phyloP scores from a whole-genome alignment of 2,329 filamentous ascomycete genomes.

The Orbilia quercus region DNA sequence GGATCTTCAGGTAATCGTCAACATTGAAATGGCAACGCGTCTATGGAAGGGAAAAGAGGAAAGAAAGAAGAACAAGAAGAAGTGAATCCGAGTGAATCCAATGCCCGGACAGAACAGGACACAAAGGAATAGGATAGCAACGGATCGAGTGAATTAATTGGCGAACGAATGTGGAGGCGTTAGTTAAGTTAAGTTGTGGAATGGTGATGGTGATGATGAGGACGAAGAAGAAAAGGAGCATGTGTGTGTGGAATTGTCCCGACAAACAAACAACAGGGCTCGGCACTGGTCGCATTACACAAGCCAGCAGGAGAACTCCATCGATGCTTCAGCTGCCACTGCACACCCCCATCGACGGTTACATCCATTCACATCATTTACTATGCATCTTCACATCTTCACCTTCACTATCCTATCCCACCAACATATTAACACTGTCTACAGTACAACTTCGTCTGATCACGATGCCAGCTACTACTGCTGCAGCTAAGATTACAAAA shows the following conservation, averaged over 20 bases:
- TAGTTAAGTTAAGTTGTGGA: conserved; percentile 6
- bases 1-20: conserved; percentile 53
- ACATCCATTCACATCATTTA: too few relatives aligned
- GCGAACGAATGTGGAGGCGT: conserved; percentile 12
- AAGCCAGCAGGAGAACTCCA: conserved; percentile 16
- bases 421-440: too few relatives aligned
- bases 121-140: conserved; percentile 11
- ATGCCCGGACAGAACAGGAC: conserved; percentile 14
- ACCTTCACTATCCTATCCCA: too few relatives aligned
- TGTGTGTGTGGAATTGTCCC: conserved; percentile 27
- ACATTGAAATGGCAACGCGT: conserved; percentile 48
- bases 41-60: conserved; percentile 8
- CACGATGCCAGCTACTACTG: too few relatives aligned
- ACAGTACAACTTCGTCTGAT: too few relatives aligned
- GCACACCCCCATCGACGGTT: too few relatives aligned
- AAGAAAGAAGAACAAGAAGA: conserved; percentile 3
- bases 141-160: conserved; percentile 24
- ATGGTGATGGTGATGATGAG: conserved; percentile 27
- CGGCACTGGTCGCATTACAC: conserved; percentile 17
- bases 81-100: neutral
- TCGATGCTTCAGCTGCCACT: too few relatives aligned
- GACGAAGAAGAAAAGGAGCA: conserved; percentile 24
- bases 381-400: too few relatives aligned
- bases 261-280: too few relatives aligned
- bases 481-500: too few relatives aligned